Percentiles rank a stretch among this genome's conserved stretches.
phyloP scores from a whole-genome alignment of 306 rosid species.

The Herpetospermum pedunculosum region DNA sequence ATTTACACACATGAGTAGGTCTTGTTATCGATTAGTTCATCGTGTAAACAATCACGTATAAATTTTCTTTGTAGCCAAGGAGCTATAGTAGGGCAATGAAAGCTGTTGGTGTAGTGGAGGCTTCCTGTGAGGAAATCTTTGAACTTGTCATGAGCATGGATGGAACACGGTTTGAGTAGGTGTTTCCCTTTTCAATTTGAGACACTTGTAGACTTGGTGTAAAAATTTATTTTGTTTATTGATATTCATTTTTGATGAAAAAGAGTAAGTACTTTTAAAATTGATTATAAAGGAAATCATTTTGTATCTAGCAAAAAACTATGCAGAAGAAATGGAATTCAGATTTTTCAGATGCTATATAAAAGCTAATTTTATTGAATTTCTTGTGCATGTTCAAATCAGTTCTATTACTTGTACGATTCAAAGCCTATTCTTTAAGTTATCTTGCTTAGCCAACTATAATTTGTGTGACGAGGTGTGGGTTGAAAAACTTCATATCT shows the following conservation, averaged over 20 bases:
- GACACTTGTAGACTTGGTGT: constrained; percentile 3
- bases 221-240: neutral
- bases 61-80: constrained; percentile 75
- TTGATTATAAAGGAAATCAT: neutral
- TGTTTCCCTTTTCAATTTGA: constrained; percentile 33
- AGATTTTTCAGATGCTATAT: neutral
- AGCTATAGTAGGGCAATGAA: constrained; percentile 98
- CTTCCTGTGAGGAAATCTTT: constrained; percentile 87
- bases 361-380: neutral
- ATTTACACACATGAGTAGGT: constrained; percentile 11
- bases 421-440: neutral
- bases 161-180: constrained; percentile 99
- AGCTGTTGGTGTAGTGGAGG: constrained; percentile 99
- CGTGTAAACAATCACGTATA: constrained; percentile 16
- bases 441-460: neutral
- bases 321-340: neutral
- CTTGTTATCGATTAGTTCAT: constrained; percentile 14
- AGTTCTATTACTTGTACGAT: neutral
- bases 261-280: neutral
- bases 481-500: neutral
- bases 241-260: neutral
- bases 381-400: neutral
- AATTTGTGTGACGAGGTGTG: neutral
- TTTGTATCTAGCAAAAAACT: neutral
- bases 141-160: constrained; percentile 99